Evolutionary conservation across 257 asterid genomes (phyloP).

Genomic region (Solanum chilense): DNA sequence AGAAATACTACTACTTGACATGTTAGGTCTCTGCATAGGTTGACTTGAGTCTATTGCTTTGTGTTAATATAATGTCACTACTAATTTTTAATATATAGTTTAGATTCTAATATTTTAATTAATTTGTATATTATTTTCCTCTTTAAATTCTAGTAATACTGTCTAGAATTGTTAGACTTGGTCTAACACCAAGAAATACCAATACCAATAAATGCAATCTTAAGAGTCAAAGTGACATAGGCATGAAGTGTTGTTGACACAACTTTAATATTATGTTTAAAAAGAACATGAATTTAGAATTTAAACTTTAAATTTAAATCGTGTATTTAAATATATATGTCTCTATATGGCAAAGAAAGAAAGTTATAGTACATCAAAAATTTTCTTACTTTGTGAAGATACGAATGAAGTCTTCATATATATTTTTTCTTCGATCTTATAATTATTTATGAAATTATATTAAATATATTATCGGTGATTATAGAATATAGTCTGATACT

Average conservation of each 20-base stretch:
- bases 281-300: too few relatives aligned
- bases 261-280: not conserved
- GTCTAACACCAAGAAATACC: not conserved
- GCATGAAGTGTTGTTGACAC: not conserved
- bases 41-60: not conserved
- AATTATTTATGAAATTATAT: too few relatives aligned
- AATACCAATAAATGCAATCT: not conserved
- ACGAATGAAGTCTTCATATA: too few relatives aligned
- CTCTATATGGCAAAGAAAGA: not conserved
- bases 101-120: not conserved
- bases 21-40: not conserved
- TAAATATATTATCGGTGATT: not conserved
- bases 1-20: not conserved
- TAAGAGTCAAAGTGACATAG: not conserved
- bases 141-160: not conserved
- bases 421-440: fast-evolving
- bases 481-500: not conserved
- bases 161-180: not conserved
- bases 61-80: not conserved
- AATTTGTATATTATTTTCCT: not conserved
- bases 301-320: not conserved
- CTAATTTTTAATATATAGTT: not conserved
- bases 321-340: not conserved
- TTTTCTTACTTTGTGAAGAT: not conserved
- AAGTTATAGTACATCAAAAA: not conserved